Evolutionary conservation across 1,284 basidiomycete genomes (phyloP), one percentile per base, ranked within the genome.

Genomic region (Puccinia triticina): DNA sequence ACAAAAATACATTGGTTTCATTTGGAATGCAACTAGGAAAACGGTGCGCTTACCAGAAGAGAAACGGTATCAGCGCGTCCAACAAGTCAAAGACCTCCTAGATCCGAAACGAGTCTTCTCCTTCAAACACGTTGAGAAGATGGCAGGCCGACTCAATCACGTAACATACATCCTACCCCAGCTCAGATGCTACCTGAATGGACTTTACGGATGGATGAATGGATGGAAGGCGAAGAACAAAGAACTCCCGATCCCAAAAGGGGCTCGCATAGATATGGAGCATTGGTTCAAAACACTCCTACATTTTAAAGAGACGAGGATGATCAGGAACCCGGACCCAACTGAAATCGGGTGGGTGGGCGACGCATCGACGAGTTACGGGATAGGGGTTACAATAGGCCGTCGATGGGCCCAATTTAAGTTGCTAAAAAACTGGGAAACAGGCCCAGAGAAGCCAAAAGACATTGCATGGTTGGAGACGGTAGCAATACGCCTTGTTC

Each of bases 351-450:
- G n/a, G n/a, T n/a, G n/a, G n/a, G n/a, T n/a, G n/a, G n/a, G 73
- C 16, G 73, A 76, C 21, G 48, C 73, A 1, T 76, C 73, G 7
- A 76, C 73, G 0, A 57, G 50, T 16, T 76, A 57, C 23, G 73
- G 73, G 5, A 76, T 76, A 21, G 50, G 73, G 16, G 50, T 76
- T 0, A 50, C 32, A 0, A 55, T 76, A 32, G 48, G 73, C 5
- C 23, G 29, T 1, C 18, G 26, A 2, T 59, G 50, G 50, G 29
- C 73, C 32, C 73, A 76, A n/a, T 76, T n/a, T n/a, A 26, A 37
- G 7, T 55, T 11, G 34, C 14, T 12, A n/a, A 57, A 0, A 12
- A n/a, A n/a, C 0, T 23, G n/a, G 53, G 48, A 55, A 16, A 7
- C 2, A 37, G 0, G 10, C 2, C 23, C n/a, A n/a, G n/a, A n/a